phyloP scores from a whole-genome alignment of 257 asterid species.

The Solanum clarkiae region DNA sequence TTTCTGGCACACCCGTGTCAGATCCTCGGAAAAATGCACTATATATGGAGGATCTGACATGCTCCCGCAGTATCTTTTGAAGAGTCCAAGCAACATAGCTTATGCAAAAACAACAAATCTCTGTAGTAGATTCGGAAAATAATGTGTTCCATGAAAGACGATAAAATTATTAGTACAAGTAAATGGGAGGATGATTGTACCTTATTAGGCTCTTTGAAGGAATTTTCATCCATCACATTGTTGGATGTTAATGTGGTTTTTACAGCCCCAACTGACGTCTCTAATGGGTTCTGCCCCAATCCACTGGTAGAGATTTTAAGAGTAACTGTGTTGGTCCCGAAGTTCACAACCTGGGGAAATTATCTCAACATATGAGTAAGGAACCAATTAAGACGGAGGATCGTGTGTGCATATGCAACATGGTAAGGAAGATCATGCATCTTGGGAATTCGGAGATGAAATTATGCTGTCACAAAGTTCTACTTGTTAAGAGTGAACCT shows the following conservation, averaged over 20 bases:
- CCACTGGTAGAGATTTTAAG: conserved; percentile 33
- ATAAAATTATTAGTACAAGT: background rate
- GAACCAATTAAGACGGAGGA: background rate
- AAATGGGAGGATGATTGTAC: conserved; percentile 10
- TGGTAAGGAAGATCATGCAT: background rate
- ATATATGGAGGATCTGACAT: background rate
- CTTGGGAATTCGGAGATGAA: background rate
- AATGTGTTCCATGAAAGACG: background rate
- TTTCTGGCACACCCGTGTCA: accelerated
- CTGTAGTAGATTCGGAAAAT: background rate
- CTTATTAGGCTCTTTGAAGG: conserved; percentile 58
- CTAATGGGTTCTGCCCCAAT: conserved; percentile 24
- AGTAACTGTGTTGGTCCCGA: conserved; percentile 36
- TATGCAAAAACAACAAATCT: background rate
- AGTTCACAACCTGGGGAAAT: conserved; percentile 50
- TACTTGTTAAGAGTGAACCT: background rate
- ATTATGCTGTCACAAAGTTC: background rate
- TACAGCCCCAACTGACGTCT: conserved; percentile 30
- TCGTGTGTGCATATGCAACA: background rate
- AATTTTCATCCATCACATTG: conserved; percentile 63
- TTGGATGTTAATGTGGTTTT: conserved; percentile 44
- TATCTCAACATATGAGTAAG: background rate
- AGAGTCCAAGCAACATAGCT: background rate
- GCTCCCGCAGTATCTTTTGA: background rate
- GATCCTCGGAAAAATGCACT: background rate